Evolutionary conservation across 1,284 basidiomycete species (phyloP).

Genomic region (Clitocybe nebularis): DNA sequence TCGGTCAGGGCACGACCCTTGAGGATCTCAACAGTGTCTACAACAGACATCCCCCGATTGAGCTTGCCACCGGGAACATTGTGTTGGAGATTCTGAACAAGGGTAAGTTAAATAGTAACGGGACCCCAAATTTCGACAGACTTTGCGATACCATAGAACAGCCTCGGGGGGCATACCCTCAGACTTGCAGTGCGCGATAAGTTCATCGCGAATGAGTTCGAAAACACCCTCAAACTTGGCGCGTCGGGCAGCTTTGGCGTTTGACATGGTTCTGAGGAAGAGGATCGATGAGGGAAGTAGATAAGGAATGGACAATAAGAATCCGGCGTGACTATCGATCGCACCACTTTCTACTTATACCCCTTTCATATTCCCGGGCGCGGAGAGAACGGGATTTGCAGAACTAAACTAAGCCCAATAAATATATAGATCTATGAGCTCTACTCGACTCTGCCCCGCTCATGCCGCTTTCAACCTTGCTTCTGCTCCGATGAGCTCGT

Average conservation of each 20-base stretch:
- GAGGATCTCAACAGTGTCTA: constrained; percentile 91
- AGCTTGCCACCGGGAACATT: constrained; percentile 97
- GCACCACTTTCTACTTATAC: constrained; percentile 5
- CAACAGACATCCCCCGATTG: constrained; percentile 92
- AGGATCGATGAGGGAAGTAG: not conserved
- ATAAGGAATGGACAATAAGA: not conserved
- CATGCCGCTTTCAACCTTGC: too few species aligned
- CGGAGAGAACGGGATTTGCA: too few species aligned
- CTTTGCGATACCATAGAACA: constrained; percentile 75
- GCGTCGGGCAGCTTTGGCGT: constrained; percentile 30
- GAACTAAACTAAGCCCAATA: too few species aligned
- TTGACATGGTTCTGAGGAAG: constrained; percentile 14
- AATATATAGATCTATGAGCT: too few species aligned
- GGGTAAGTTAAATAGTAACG: constrained; percentile 1
- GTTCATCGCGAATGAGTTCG: constrained; percentile 50
- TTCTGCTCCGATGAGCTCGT: too few species aligned
- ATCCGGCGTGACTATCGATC: constrained; percentile 1
- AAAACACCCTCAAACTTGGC: constrained; percentile 52
- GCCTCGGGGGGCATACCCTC: constrained; percentile 83
- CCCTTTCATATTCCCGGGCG: too few species aligned
- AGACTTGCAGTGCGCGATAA: constrained; percentile 59
- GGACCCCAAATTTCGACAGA: constrained; percentile 35
- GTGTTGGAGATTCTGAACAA: constrained; percentile 79
- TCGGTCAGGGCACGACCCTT: constrained; percentile 66
- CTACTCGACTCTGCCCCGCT: too few species aligned